phyloP scores from a whole-genome alignment of 2,329 filamentous ascomycete species.

The Phyllosticta capitalensis region DNA sequence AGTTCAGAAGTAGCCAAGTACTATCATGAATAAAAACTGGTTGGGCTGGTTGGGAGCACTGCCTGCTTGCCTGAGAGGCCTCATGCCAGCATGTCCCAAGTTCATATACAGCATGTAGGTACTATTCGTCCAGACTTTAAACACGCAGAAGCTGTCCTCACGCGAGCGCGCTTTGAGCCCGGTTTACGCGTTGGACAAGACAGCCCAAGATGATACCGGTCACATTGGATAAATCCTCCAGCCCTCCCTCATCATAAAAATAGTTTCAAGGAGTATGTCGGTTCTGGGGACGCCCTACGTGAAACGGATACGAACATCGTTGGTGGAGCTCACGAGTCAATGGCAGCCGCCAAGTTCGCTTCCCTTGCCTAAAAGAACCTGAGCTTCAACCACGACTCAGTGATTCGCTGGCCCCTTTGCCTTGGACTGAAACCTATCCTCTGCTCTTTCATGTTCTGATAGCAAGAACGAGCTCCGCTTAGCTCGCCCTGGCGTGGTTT shows the following conservation, averaged over 20 bases:
- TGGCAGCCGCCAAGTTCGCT: conserved; percentile 3
- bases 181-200: background rate
- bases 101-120: background rate
- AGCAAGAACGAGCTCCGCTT: background rate
- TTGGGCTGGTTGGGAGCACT: background rate
- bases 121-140: background rate
- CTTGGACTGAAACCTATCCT: background rate
- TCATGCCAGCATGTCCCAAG: conserved; percentile 3
- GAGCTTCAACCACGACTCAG: conserved; percentile 6
- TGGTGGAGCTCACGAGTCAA: conserved; percentile 6
- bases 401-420: background rate
- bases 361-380: conserved; percentile 2
- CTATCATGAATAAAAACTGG: background rate
- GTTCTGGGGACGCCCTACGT: conserved; percentile 2
- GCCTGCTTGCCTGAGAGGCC: background rate
- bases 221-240: background rate
- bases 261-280: conserved; percentile 7
- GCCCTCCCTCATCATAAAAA: background rate
- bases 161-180: background rate
- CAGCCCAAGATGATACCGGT: background rate
- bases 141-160: background rate
- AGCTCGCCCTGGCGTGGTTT: background rate
- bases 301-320: conserved; percentile 6
- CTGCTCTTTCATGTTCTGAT: background rate
- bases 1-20: background rate